Percentiles rank a stretch among this genome's conserved stretches.
Evolutionary conservation across 176 grass and related monocot species (phyloP).

Genomic region (Triticum turgidum): DNA sequence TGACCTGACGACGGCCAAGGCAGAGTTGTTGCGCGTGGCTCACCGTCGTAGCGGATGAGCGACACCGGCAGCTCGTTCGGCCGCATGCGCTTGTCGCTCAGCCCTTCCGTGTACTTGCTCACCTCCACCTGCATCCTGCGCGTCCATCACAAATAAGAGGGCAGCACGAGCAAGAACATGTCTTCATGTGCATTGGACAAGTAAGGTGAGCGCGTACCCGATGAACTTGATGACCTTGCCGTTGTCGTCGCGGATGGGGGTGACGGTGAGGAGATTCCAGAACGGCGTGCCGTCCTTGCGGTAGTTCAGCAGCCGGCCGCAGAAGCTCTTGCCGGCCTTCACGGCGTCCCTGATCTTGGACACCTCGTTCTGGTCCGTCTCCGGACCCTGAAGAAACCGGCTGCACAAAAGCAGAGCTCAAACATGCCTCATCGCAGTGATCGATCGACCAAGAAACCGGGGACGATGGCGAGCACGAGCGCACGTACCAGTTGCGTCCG

Average conservation of each 20-base stretch:
- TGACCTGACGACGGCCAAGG: background rate
- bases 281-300: constrained; percentile 84
- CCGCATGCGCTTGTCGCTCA: constrained; percentile 80
- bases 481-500: constrained; percentile 72
- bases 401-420: constrained; percentile 35
- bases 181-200: no score
- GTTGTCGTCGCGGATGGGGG: constrained; percentile 71
- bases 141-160: background rate
- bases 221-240: constrained; percentile 97
- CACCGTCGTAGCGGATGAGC: constrained; percentile 92
- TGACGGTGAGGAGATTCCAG: constrained; percentile 96
- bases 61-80: constrained; percentile 95
- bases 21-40: background rate
- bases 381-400: constrained; percentile 88
- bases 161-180: background rate
- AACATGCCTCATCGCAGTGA: background rate
- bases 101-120: constrained; percentile 97
- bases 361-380: constrained; percentile 68
- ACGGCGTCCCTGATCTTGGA: constrained; percentile 81
- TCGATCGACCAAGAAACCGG: background rate
- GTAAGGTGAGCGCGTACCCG: constrained; percentile 29
- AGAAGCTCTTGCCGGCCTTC: constrained; percentile 66
- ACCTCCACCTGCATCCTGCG: constrained; percentile 99
- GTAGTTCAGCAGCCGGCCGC: constrained; percentile 90
- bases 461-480: background rate